phyloP scores from a whole-genome alignment of 441 rosid genomes.

The Erysimum cheiri region DNA sequence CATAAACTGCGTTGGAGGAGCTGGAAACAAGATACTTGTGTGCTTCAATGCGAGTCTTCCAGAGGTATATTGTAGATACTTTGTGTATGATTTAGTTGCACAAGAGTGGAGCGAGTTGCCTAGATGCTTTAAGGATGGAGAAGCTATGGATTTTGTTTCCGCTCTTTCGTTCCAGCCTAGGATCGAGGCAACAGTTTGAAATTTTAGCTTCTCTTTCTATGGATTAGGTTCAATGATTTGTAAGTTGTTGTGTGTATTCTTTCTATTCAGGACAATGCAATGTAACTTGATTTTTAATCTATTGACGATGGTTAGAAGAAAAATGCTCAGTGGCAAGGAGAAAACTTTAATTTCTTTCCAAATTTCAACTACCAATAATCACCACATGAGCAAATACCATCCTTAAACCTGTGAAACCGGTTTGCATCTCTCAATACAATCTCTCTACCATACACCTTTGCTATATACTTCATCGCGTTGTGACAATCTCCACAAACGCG shows the following conservation, averaged over 20 bases:
- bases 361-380: slow-evolving; percentile 44
- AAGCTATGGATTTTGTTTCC: slow-evolving; percentile 71
- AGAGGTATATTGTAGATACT: slow-evolving; percentile 57
- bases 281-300: slow-evolving; percentile 29
- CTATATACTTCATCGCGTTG: slow-evolving; percentile 47
- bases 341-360: neutral
- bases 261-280: slow-evolving; percentile 6
- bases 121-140: slow-evolving; percentile 50
- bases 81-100: slow-evolving; percentile 54
- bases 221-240: slow-evolving; percentile 30
- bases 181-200: slow-evolving; percentile 73
- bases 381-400: slow-evolving; percentile 51
- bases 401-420: slow-evolving; percentile 47
- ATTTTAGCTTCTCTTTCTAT: neutral
- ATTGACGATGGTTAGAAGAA: neutral
- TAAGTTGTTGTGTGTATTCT: slow-evolving; percentile 25
- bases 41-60: slow-evolving; percentile 61
- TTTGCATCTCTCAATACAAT: slow-evolving; percentile 55
- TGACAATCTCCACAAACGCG: slow-evolving; percentile 56
- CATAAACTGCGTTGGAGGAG: slow-evolving; percentile 84
- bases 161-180: slow-evolving; percentile 90
- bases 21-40: slow-evolving; percentile 64
- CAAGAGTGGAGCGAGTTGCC: slow-evolving; percentile 78
- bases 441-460: slow-evolving; percentile 47
- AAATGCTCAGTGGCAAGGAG: neutral